These are phyloP conservation scores for Mucor irregularis DNA, from an alignment of 371 early-diverging fungal species.

Conservation along the genomic window DNA sequence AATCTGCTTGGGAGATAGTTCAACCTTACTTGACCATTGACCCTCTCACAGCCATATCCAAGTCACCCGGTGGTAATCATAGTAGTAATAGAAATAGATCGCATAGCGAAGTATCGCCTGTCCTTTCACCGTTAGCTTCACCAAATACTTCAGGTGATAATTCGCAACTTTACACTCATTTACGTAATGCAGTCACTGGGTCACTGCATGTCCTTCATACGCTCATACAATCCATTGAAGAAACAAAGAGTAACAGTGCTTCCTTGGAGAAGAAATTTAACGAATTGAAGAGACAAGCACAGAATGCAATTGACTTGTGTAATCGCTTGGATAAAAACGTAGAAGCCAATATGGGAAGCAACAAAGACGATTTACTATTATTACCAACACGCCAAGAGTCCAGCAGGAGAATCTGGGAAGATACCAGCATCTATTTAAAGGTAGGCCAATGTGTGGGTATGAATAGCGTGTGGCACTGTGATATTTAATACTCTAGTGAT, in stretches of 20 bases:
- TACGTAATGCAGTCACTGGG: slow-evolving; percentile 36
- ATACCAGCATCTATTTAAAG: slow-evolving; percentile 45
- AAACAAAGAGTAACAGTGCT: slow-evolving; percentile 7
- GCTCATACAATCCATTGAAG: slow-evolving; percentile 34
- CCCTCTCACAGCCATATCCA: neutral
- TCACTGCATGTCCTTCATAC: slow-evolving; percentile 38
- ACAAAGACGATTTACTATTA: slow-evolving; percentile 7
- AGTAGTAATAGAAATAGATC: slow-evolving; percentile 12
- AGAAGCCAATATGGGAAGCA: slow-evolving; percentile 17
- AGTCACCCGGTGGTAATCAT: neutral
- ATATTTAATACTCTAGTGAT: neutral
- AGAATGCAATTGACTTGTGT: slow-evolving; percentile 31
- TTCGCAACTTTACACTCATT: slow-evolving; percentile 30
- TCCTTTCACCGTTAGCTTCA: slow-evolving; percentile 18
- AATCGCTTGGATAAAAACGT: slow-evolving; percentile 28
- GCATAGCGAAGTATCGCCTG: slow-evolving; percentile 29
- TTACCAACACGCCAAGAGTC: slow-evolving; percentile 16
- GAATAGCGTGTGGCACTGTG: neutral
- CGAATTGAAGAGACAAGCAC: slow-evolving; percentile 24
- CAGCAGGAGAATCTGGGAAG: slow-evolving; percentile 38
- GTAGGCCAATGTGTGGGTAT: slow-evolving; percentile 9
- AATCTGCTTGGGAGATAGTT: slow-evolving; percentile 51
- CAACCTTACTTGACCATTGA: slow-evolving; percentile 18
- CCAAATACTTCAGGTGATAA: slow-evolving; percentile 18
- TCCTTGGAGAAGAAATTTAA: slow-evolving; percentile 27